Base-by-base conservation (phyloP, 78 protist genomes). In the Paratrimastix pyriformis region DNA sequence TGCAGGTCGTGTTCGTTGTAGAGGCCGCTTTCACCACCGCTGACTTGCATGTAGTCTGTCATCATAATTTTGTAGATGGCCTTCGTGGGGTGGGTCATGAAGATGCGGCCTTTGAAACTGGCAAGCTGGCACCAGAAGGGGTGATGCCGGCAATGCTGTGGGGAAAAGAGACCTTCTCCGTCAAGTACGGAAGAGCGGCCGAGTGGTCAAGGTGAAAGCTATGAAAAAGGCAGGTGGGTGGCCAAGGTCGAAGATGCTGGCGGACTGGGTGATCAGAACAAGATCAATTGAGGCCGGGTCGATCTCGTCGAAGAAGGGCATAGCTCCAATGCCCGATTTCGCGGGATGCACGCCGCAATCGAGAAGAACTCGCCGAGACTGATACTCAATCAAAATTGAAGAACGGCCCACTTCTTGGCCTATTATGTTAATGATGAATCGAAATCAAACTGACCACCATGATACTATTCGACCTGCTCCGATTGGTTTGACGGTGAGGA, bases 41-140 rank as follows among this genome's bases (percentile, higher is more conserved):
- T 69, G 40, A 87, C 80, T 5, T 81, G 54, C 9, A 86, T 32
- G 76, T 60, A 90, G 62, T 94, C 98, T 0, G 81, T 15, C 55
- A 93, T 35, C 21, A 92, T 57, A 73, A 89, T 37, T 37, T 86
- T 74, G 80, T 72, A 91, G 57, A 93, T 79, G n/a, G 92, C 88
- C 57, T 78, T 84, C 0, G 99, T 94, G 11, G 99, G 93, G 46
- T 84, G 93, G 30, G 99, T 96, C 99, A 96, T 96, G 76, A 76
- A 92, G 8, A 88, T 79, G 30, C 81, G 80, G 40, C 97, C 99
- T 29, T 72, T 54, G 66, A 93, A 95, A 7, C 52, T 32, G 3
- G 97, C 90, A 54, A 90, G 44, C 1, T 15, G 59, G 46, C 30
- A 38, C 9, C 6, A 37, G 24, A 48, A 2, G 65, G 38, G 65